Evolutionary conservation across 75 land plant genomes (phyloP).

Genomic region (Pseudotsuga menziesii): DNA sequence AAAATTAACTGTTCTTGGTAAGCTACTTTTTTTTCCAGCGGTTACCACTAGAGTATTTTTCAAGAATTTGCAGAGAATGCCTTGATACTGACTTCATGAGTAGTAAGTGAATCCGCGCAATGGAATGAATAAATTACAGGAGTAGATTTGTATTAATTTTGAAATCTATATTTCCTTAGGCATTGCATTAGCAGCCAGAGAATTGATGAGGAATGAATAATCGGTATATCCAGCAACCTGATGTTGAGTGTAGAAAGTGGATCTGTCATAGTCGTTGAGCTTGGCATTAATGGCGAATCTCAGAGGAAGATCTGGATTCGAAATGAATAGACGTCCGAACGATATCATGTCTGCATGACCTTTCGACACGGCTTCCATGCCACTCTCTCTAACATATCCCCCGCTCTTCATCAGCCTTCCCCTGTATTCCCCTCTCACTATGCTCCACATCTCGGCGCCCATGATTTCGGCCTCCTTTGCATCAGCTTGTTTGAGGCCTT

Average conservation of each 20-base stretch:
- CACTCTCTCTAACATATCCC: constrained; percentile 57
- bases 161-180: too few species aligned
- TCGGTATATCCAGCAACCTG: constrained; percentile 74
- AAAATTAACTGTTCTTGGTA: too few species aligned
- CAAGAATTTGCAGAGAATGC: too few species aligned
- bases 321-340: constrained; percentile 64
- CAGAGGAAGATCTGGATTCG: constrained; percentile 65
- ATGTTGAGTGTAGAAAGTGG: constrained; percentile 72
- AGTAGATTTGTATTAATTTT: too few species aligned
- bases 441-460: constrained; percentile 26
- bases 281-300: constrained; percentile 42
- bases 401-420: constrained; percentile 66
- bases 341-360: constrained; percentile 77
- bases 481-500: constrained; percentile 37
- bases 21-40: too few species aligned
- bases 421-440: constrained; percentile 33
- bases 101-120: too few species aligned
- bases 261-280: constrained; percentile 46
- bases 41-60: too few species aligned
- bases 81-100: too few species aligned
- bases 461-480: constrained; percentile 31
- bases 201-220: constrained; percentile 36
- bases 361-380: constrained; percentile 43
- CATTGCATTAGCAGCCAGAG: too few species aligned
- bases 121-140: too few species aligned